Evolutionary conservation across 139 green algal genomes (phyloP).

Genomic region (Pleodorina starrii): DNA sequence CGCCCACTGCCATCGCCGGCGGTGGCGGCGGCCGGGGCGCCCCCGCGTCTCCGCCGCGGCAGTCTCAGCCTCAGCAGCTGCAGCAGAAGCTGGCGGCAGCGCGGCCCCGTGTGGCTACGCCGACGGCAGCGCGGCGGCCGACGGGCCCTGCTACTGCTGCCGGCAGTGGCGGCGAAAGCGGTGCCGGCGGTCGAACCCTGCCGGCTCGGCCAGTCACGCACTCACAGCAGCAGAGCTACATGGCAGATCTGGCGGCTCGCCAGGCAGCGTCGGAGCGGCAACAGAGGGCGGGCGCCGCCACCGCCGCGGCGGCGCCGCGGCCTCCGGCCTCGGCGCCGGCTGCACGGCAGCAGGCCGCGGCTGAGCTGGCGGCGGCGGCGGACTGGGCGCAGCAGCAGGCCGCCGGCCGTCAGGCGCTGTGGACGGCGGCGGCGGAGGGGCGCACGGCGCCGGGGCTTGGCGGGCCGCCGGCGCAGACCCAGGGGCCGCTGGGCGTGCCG

Average conservation of each 20-base stretch:
- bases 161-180: neutral
- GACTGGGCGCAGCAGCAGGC: neutral
- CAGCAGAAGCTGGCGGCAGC: neutral
- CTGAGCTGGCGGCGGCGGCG: neutral
- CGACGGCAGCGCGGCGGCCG: neutral
- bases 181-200: neutral
- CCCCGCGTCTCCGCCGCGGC: too few species aligned
- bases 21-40: too few species aligned
- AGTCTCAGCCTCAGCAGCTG: neutral
- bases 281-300: neutral
- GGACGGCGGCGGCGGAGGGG: conserved; percentile 7
- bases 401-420: neutral
- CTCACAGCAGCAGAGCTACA: conserved; percentile 7
- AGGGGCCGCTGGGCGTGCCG: neutral
- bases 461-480: neutral
- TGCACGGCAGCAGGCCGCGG: too few species aligned
- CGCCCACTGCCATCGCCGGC: neutral
- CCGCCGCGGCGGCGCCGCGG: neutral
- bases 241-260: neutral
- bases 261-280: neutral
- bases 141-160: neutral
- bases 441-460: conserved; percentile 7
- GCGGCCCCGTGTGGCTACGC: neutral
- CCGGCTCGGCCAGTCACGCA: neutral
- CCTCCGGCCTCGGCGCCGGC: neutral